phyloP scores from a whole-genome alignment of 2,329 filamentous ascomycete genomes.

The Cordyceps javanica region DNA sequence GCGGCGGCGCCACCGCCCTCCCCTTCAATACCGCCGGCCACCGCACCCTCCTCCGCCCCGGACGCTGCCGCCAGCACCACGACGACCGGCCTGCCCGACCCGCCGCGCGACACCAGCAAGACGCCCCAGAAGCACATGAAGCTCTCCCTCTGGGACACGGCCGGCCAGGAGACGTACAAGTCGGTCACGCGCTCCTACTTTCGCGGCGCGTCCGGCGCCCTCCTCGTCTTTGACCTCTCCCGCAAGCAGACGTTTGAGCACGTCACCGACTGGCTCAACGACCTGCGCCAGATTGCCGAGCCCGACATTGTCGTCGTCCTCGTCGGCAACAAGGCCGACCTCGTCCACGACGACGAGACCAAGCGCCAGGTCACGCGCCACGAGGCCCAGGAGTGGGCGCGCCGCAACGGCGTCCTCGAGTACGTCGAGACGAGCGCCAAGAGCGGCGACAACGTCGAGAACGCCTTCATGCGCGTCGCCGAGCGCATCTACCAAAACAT shows the following conservation, averaged over 20 bases:
- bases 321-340: slow-evolving; percentile 91
- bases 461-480: slow-evolving; percentile 86
- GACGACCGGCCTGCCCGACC: slow-evolving; percentile 44
- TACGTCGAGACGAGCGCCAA: slow-evolving; percentile 98
- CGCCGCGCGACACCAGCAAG: slow-evolving; percentile 36
- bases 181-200: slow-evolving; percentile 93
- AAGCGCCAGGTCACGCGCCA: slow-evolving; percentile 72
- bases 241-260: slow-evolving; percentile 78
- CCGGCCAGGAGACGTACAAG: slow-evolving; percentile 96
- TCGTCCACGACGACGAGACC: slow-evolving; percentile 52
- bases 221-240: slow-evolving; percentile 94
- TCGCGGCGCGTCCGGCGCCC: slow-evolving; percentile 62
- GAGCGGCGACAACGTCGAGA: slow-evolving; percentile 88
- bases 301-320: slow-evolving; percentile 91
- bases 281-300: slow-evolving; percentile 90
- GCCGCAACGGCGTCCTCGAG: slow-evolving; percentile 75
- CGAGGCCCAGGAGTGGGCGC: slow-evolving; percentile 89
- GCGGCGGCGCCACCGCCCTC: slow-evolving; percentile 12
- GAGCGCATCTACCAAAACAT: slow-evolving; percentile 97
- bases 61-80: slow-evolving; percentile 1
- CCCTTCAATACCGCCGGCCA: slow-evolving; percentile 18
- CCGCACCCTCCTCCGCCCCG: slow-evolving; percentile 9
- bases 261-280: slow-evolving; percentile 88
- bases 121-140: slow-evolving; percentile 75
- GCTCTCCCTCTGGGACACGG: slow-evolving; percentile 89